A percentile compares a stretch with the other conserved stretches of the same genome.
phyloP scores from a whole-genome alignment of 371 early-diverging fungal genomes.

The Blyttiomyces sp. region DNA sequence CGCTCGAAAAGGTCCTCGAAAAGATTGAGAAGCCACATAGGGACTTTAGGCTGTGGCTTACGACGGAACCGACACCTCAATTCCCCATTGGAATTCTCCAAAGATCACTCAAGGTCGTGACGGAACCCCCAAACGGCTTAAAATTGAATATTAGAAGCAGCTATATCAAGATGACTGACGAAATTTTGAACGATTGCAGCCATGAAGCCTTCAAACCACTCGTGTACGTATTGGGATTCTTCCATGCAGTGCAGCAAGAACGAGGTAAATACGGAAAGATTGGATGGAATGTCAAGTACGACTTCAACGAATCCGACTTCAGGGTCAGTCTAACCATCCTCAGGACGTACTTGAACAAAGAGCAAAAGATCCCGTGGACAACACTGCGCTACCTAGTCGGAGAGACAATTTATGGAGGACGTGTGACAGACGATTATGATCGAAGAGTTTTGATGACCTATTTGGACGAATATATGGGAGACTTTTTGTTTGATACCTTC shows the following conservation, averaged over 20 bases:
- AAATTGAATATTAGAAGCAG: conserved; percentile 56
- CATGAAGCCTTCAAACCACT: conserved; percentile 52
- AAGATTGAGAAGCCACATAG: conserved; percentile 58
- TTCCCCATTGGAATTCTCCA: conserved; percentile 63
- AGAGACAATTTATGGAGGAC: conserved; percentile 61
- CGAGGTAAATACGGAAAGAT: conserved; percentile 61
- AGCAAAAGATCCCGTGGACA: conserved; percentile 58
- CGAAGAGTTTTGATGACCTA: conserved; percentile 57
- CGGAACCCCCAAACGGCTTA: conserved; percentile 62
- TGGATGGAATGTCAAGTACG: conserved; percentile 62
- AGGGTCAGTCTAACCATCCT: conserved; percentile 50
- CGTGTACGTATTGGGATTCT: conserved; percentile 55
- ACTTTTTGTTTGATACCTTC: conserved; percentile 58
- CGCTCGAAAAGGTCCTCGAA: conserved; percentile 56
- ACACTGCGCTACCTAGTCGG: conserved; percentile 58
- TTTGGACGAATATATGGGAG: conserved; percentile 59
- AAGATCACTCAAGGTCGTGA: conserved; percentile 60
- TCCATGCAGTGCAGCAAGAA: conserved; percentile 65
- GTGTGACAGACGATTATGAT: conserved; percentile 65
- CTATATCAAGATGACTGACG: conserved; percentile 52
- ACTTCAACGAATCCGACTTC: conserved; percentile 64
- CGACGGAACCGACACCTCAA: conserved; percentile 53
- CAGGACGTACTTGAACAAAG: conserved; percentile 54
- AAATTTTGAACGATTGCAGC: conserved; percentile 44
- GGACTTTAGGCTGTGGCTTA: conserved; percentile 60